Evolutionary conservation across 2,329 filamentous ascomycete species (phyloP).

Genomic region (Verticillium zaregamsianum): DNA sequence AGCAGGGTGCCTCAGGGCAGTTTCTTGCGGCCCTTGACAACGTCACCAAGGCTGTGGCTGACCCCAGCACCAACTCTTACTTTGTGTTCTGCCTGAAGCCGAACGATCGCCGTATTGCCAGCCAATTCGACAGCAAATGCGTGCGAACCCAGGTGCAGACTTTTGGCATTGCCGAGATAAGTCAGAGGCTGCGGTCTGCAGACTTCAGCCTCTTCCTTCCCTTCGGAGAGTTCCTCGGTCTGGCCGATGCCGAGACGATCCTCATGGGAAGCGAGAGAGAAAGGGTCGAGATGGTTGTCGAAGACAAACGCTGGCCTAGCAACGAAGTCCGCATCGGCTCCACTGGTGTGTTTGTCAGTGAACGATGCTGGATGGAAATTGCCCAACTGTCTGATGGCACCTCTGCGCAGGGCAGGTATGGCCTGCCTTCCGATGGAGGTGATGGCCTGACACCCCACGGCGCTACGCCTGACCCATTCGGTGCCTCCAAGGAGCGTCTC

Average conservation of each 20-base stretch:
- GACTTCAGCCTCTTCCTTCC: conserved; percentile 96
- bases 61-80: conserved; percentile 84
- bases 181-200: conserved; percentile 83
- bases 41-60: conserved; percentile 79
- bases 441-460: conserved; percentile 54
- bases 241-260: conserved; percentile 77
- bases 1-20: conserved; percentile 88
- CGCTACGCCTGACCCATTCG: conserved; percentile 48
- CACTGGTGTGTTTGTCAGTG: conserved; percentile 92
- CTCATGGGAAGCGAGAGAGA: conserved; percentile 90
- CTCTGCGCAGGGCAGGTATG: conserved; percentile 49
- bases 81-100: conserved; percentile 97
- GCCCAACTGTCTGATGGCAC: conserved; percentile 66
- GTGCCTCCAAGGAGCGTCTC: conserved; percentile 58
- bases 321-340: conserved; percentile 89
- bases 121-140: conserved; percentile 98
- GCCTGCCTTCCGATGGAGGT: conserved; percentile 45
- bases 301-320: conserved; percentile 85
- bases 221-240: conserved; percentile 89
- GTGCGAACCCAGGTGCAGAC: conserved; percentile 92
- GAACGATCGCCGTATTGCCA: conserved; percentile 93
- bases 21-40: conserved; percentile 87
- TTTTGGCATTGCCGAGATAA: conserved; percentile 95
- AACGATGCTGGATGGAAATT: conserved; percentile 91
- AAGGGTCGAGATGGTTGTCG: conserved; percentile 85